Base-by-base conservation (phyloP, 345 rosid species). In the Passiflora organensis region DNA sequence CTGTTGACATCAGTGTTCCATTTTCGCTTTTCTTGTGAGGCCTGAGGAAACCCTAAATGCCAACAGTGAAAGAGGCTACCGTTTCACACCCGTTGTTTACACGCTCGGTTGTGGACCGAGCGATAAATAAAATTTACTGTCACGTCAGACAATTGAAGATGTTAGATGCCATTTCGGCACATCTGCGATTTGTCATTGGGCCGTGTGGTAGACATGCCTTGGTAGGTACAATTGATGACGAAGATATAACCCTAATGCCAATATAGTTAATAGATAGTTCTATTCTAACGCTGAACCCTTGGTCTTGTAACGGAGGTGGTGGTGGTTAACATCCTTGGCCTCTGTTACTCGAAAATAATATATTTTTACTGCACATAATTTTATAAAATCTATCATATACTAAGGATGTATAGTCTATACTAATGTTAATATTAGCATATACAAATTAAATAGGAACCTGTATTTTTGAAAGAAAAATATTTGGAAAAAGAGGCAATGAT, bases 1-100 rank as follows among this genome's bases (percentile, higher is more conserved):
- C 77, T 86, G 76, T 72, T 80, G 86, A 83, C 73, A 82, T 84
- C 84, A 72, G 78, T 62, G 58, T 67, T 81, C 84, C 73, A 69
- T 76, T 60, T 50, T 46, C n/a, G n/a, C n/a, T n/a, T n/a, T n/a
- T 41, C 10, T 47, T 62, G 59, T 41, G 70, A 46, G 56, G 61
- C 22, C 25, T 23, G 38, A 49, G 48, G 56, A 82, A 83, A 81
- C 84, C 95, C 87, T 78, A 80, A 74, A 67, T 56, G 65, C 48
- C n/a, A 70, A 60, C 34, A 55, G 73, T 56, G 48, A 16, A 38
- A 53, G n/a, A n/a, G 58, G n/a, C 18, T 50, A 69, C 59, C 62
- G 37, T 59, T 63, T 28, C 46, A 22, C 32, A 15, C 74, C 70
- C 85, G 80, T 77, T 14, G 8, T 4, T 5, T 8, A 0, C 75